Evolutionary conservation across 2,329 filamentous ascomycete species (phyloP), one percentile per base, ranked within the genome.

Genomic region (Eutypella sp.): DNA sequence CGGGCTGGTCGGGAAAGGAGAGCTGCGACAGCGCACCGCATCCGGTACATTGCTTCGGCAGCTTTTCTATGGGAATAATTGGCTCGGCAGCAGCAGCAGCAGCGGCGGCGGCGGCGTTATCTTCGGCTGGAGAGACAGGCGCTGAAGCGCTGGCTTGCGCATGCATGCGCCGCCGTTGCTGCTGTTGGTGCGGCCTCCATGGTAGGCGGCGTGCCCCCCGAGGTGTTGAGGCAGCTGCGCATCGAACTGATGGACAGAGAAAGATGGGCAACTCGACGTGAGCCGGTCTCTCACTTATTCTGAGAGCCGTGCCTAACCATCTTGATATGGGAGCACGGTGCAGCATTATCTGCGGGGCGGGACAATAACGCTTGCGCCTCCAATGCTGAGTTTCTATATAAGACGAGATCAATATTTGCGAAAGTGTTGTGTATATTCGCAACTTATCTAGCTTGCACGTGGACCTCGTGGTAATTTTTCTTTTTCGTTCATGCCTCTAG

Each of bases 1-100:
- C 79, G 5, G 83, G 68, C 48, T 75, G 67, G 23, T 73, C 62
- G 1, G 75, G 62, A 16, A 76, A 63, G 0, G 61, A 60, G 0
- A 73, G 80, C 60, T 87, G 83, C 39, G 79, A 72, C 54, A 84
- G 72, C 13, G 82, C 82, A 38, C 83, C 83, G 58, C 83, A 87
- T 29, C 83, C 83, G 11, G 73, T 72, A 55, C 83, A 87, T 51
- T 76, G 78, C 10, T 71, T 56, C 0, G 83, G 82, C 2, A 85
- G 66, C 16, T 54, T 53, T 39, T 51, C 46, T 25, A 41, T 42
- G n/a, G 55, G 47, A 19, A 19, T 13, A n/a, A 25, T 37, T 19
- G 29, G 11, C 6, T 33, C 25, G 7, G 13, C 7, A 13, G 7
- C 25, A 7, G 25, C 25, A 29, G 7, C 25, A 7, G 25, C 7